Evolutionary conservation across 495 filamentous ascomycete genomes (phyloP), one percentile per base, ranked within the genome.

Genomic region (Cladorrhinum samala): DNA sequence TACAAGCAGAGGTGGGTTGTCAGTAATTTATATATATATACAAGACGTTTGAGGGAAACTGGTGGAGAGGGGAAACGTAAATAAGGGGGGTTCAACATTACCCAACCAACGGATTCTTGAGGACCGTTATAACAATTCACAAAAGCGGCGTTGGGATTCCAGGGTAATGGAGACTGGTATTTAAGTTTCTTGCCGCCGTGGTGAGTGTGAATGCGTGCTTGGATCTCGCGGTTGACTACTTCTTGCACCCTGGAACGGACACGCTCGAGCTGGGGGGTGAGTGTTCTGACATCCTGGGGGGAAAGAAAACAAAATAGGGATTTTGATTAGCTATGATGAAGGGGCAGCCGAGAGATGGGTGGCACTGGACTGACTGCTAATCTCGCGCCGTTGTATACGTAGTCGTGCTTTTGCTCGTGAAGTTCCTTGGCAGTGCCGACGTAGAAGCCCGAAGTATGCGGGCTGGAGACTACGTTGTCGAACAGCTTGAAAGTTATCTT

Each of bases 111-210:
- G 46, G 75, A 86, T 71, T 98, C 82, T 1, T 77, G 67, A 0
- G 82, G 83, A 0, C 91, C 91, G 54, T 83, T 71, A 63, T 98
- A 98, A 69, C 88, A 92, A 63, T 98, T 98, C 0, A 95, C 91
- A 56, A 96, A 89, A 0, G 91, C 89, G 0, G 89, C 89, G 58
- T 96, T 98, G 7, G 91, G 86, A 24, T 65, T 73, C 91, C 93
- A 96, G 1, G 75, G 69, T 2, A 79, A 59, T 0, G 87, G 75
- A 1, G 84, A 85, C 57, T 95, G 90, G 58, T 87, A 83, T 54
- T 77, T 84, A 52, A 95, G 78, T 65, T 91, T 95, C 65, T 81
- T 76, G 16, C 83, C 81, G 9, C 69, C 72, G 27, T 90, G 85
- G 33, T 75, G 70, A 7, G 77, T 72, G 16, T 72, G 71, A 53